Conservation (phyloP, 768 basidiomycete genomes). For the Calocera viscosa region DNA sequence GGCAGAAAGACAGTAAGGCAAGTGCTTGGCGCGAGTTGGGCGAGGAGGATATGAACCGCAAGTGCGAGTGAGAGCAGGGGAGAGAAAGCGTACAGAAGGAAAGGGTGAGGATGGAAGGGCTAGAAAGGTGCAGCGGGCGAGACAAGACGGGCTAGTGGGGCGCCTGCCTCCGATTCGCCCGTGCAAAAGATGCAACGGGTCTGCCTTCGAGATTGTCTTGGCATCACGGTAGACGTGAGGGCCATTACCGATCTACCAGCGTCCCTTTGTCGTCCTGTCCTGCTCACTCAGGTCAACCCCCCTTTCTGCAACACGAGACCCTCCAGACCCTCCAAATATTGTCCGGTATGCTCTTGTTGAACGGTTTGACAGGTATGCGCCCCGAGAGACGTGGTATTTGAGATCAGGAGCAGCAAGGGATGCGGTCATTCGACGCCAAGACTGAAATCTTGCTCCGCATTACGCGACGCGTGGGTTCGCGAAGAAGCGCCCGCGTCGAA, state of each 20-base stretch:
- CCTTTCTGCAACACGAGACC: neutral
- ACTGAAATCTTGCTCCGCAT: neutral
- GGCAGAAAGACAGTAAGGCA: neutral
- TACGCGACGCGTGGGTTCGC: neutral
- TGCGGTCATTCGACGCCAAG: neutral
- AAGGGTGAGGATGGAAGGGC: neutral
- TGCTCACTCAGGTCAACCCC: neutral
- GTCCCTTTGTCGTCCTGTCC: neutral
- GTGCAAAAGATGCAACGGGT: neutral
- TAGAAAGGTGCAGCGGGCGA: neutral
- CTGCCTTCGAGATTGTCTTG: neutral
- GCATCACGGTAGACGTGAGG: neutral
- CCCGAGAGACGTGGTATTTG: neutral
- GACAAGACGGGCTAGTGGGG: neutral
- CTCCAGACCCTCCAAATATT: neutral
- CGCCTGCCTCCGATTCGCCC: slow-evolving; percentile 5
- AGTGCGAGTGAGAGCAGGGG: slow-evolving; percentile 1
- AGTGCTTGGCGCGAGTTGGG: slow-evolving; percentile 4
- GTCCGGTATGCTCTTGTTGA: neutral
- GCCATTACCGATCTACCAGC: neutral
- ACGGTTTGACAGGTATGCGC: neutral
- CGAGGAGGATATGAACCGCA: neutral
- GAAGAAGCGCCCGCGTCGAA: neutral
- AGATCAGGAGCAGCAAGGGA: neutral
- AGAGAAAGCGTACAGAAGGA: neutral